A percentile compares a stretch with the other conserved stretches of the same genome.
Conservation (phyloP, 1,139 yeast genomes). For the Saccharomyces hybrid region DNA sequence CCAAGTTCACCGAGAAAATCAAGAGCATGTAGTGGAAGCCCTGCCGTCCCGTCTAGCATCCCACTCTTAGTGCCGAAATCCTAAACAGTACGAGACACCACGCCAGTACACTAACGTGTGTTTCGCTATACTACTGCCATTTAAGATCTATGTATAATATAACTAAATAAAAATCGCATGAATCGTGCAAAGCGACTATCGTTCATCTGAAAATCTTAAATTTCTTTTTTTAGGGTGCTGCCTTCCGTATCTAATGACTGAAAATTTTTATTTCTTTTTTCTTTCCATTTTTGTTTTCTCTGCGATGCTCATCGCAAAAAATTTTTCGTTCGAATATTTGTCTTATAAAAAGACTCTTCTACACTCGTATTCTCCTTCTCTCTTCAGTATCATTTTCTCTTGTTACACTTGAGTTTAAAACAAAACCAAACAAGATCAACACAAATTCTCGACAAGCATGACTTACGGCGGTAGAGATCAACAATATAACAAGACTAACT, state of each 20-base stretch:
- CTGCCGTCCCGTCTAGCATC: neutral
- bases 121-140: neutral
- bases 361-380: neutral
- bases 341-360: neutral
- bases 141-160: neutral
- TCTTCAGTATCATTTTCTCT: neutral
- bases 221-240: neutral
- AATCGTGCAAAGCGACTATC: neutral
- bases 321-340: neutral
- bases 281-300: neutral
- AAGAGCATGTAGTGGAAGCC: conserved; percentile 32
- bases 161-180: neutral
- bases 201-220: neutral
- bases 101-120: neutral
- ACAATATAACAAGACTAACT: conserved; percentile 31
- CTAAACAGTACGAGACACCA: neutral
- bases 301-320: conserved; percentile 1
- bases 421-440: neutral
- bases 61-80: neutral
- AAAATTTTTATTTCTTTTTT: neutral
- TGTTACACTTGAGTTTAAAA: neutral
- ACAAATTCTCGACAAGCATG: conserved; percentile 8
- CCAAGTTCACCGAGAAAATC: conserved; percentile 58
- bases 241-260: neutral
- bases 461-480: conserved; percentile 30